Evolutionary conservation across 2,329 filamentous ascomycete genomes (phyloP), one percentile per base, ranked within the genome.

Genomic region (Huntiella omanensis): DNA sequence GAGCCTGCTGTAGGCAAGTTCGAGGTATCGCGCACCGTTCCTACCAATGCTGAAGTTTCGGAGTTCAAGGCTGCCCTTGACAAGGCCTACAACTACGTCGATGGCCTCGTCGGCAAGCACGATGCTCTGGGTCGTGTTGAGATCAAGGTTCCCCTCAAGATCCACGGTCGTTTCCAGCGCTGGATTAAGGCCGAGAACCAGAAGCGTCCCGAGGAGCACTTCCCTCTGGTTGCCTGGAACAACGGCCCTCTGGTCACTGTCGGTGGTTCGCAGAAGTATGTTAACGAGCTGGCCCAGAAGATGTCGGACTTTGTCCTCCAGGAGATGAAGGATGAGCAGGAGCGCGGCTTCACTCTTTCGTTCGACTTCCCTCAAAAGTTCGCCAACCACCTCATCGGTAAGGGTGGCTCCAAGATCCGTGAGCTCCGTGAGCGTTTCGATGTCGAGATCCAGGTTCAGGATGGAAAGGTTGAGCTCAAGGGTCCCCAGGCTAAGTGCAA

Each of bases 351-450:
- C 63, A 86, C 77, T 2, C 67, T 83, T 49, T 76, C 73, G 19
- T 96, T 96, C 54, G 85, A 94, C 52, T 98, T 94, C 66, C 88
- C 88, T 5, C 83, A 94, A 59, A 92, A 94, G 63, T 92, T 77
- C 58, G 86, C 87, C 52, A 94, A 94, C 61, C 81, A 93, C 59
- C 72, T 81, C 2, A 78, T 80, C 55, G 77, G 77, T 45, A 80
- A 79, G 60, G 71, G 73, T 43, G 77, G 76, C 13, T 76, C 73
- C 61, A 71, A 77, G 57, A 77, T 80, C 55, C 69, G 69, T 46
- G 75, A 80, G 54, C 64, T 81, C 34, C 70, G 75, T 40, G 77
- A 80, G 51, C 72, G 72, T 52, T 80, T 78, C 50, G 75, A 80
- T 49, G 77, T 80, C 4, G 75, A 80, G 49, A 80, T 98, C 52